These are phyloP conservation scores for Solanum sitiens DNA, from an alignment of 257 asterid genomes.

Conservation along the genomic window DNA sequence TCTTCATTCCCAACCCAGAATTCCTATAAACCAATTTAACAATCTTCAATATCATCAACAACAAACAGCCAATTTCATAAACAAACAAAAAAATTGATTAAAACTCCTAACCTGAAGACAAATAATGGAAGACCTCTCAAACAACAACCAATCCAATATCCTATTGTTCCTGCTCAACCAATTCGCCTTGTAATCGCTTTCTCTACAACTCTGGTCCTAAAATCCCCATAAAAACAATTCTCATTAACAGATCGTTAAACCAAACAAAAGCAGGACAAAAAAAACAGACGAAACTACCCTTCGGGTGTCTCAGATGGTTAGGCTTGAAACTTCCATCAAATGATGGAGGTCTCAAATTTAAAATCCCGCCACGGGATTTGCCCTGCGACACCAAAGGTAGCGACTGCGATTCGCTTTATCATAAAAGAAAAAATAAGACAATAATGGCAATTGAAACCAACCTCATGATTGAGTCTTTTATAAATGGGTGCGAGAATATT, in stretches of 20 bases:
- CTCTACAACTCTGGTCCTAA: constrained; percentile 88
- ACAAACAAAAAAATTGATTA: neutral
- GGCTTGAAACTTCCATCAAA: no score
- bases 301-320: no score
- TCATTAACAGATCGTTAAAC: neutral
- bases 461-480: constrained; percentile 77
- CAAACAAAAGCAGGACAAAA: neutral
- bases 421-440: no score
- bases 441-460: neutral
- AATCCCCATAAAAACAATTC: constrained; percentile 4
- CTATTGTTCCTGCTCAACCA: constrained; percentile 81
- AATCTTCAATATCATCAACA: neutral
- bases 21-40: constrained; percentile 31
- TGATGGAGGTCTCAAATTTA: no score
- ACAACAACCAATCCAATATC: constrained; percentile 86
- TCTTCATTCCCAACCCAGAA: constrained; percentile 99
- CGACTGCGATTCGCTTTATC: neutral
- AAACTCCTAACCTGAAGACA: constrained; percentile 71
- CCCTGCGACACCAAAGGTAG: neutral
- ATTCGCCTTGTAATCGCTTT: constrained; percentile 72
- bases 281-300: neutral
- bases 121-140: constrained; percentile 88
- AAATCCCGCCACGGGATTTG: no score
- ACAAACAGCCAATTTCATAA: neutral
- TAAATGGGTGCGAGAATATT: constrained; percentile 96